A percentile compares a stretch with the other conserved stretches of the same genome.
Conservation (phyloP, 352 stramenopile species). For the Phytophthora macrochlamydospora region DNA sequence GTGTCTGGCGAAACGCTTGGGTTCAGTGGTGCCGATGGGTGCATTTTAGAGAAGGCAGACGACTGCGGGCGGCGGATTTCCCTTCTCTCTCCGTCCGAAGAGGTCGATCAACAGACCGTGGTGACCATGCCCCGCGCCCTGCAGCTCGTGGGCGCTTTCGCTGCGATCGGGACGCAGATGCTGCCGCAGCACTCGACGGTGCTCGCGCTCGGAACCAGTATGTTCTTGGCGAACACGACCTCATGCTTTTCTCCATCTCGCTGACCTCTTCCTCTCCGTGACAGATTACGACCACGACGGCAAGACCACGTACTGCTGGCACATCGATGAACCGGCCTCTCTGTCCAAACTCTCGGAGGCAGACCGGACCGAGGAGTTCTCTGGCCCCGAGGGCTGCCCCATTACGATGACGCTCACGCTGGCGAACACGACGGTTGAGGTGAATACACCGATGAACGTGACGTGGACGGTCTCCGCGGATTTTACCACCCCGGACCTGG, state of each 20-base stretch:
- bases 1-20: neutral
- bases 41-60: neutral
- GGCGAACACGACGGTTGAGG: conserved; percentile 24
- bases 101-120: conserved; percentile 6
- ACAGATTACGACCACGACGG: conserved; percentile 47
- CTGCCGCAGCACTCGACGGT: conserved; percentile 9
- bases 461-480: conserved; percentile 57
- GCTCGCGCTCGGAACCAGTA: conserved; percentile 52
- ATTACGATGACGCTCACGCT: conserved; percentile 49
- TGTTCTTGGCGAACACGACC: conserved; percentile 12
- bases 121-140: conserved; percentile 23
- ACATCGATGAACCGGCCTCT: conserved; percentile 46
- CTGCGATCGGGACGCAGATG: conserved; percentile 8
- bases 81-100: neutral
- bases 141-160: conserved; percentile 11
- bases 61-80: neutral
- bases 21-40: neutral
- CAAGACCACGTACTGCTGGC: conserved; percentile 59
- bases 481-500: conserved; percentile 40
- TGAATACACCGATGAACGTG: conserved; percentile 49
- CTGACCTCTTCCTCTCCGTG: neutral
- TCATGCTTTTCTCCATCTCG: too few relatives aligned
- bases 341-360: conserved; percentile 48
- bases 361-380: conserved; percentile 45
- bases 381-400: conserved; percentile 40